Base-by-base conservation (phyloP, 192 early-diverging fungal genomes). In the Chytriomyces sp. region DNA sequence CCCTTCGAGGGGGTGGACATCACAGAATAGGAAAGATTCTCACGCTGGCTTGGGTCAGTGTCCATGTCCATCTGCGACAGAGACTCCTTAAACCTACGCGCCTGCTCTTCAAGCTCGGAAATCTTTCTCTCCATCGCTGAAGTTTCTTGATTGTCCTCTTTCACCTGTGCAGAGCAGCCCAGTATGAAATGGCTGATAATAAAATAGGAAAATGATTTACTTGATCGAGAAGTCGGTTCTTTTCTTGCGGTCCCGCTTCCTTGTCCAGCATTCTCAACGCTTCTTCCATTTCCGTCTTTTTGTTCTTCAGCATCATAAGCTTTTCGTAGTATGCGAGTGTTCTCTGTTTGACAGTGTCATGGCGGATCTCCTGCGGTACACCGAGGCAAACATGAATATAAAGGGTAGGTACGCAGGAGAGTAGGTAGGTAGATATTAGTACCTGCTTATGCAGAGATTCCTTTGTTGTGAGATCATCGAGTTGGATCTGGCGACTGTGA, bases 81-180 rank as follows among this genome's bases (percentile, higher is more conserved):
- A 28, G 81, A 46, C 69, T 88, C 87, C 53, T 86, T 88, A 18
- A 84, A 44, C 59, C 63, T 67, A 16, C 59, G 53, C 16, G 82
- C 67, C 50, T 88, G 81, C 50, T 84, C 84, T 61, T 89, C 86
- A 9, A 89, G 67, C 50, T 89, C 87, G 8, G 72, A 45, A 64
- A 87, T 80, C 61, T 84, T 85, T 45, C 87, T 61, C 67, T 90
- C 89, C 89, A 90, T 90, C 18, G 79, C 89, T 7, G 87, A 82
- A 35, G 87, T 87, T 71, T 90, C 89, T 45, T 84, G 83, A 70
- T 90, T 90, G 63, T 89, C 89, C 53, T 82, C 79, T 76, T 89
- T 90, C 18, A 90, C 87, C 84, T 86, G 64, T 13, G 5, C 0
- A 53, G 3, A 67, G 10, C 18, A 16, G 3, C n/a, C 1, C 10